phyloP scores from a whole-genome alignment of 1,284 basidiomycete species.

The Meripilus lineatus region DNA sequence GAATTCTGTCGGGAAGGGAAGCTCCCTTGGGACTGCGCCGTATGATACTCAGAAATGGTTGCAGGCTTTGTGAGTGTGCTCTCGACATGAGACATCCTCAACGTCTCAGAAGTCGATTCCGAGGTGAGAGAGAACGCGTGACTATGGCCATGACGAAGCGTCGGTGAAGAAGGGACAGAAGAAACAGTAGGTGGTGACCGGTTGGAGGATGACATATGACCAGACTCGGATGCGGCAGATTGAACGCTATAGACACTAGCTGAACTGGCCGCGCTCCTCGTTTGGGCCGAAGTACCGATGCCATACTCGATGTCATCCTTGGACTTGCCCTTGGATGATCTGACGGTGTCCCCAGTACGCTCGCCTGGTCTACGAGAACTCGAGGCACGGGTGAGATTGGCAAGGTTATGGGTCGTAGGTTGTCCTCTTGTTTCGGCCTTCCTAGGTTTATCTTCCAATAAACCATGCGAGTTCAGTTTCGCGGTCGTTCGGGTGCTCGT shows the following conservation, averaged over 20 bases:
- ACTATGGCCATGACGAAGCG: slow-evolving; percentile 12
- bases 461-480: slow-evolving; percentile 60
- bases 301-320: too few relatives aligned
- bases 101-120: too few relatives aligned
- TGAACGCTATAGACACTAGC: too few relatives aligned
- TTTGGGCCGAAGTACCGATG: too few relatives aligned
- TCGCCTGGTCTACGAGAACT: background rate
- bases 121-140: background rate
- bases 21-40: background rate
- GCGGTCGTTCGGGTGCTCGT: slow-evolving; percentile 74
- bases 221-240: background rate
- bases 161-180: slow-evolving; percentile 11
- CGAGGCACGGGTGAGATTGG: background rate
- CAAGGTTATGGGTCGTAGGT: background rate
- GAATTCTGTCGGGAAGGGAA: background rate
- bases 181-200: background rate
- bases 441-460: slow-evolving; percentile 42
- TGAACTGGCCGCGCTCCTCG: too few relatives aligned
- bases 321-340: background rate
- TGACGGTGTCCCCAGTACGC: background rate
- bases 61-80: too few relatives aligned
- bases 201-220: background rate
- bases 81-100: too few relatives aligned
- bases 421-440: background rate
- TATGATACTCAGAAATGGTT: too few relatives aligned